Evolutionary conservation across 2,329 filamentous ascomycete species (phyloP), one percentile per base, ranked within the genome.

Genomic region (Curvularia spicifera): DNA sequence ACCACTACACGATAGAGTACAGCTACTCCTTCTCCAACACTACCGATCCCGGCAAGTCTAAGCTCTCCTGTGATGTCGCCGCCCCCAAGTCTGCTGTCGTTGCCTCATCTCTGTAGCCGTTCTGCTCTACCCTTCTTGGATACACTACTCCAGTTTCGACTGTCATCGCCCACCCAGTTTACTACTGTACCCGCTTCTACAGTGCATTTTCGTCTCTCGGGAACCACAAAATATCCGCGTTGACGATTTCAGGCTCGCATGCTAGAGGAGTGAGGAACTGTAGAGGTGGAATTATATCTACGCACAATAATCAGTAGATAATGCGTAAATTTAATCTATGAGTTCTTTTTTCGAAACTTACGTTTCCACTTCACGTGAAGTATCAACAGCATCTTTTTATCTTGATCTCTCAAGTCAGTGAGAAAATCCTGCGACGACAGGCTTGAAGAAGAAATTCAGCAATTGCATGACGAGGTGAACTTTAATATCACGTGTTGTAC

Each of bases 1-100:
- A 51, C 49, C 49, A 51, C 37, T 51, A 51, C 49, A 51, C 49
- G 2, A 51, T 51, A 18, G 26, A 39, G 3, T 42, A 24, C 28
- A 42, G 37, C 24, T 43, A 43, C 26, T 42, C 39, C 8, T 51
- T 29, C 26, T 31, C 26, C 37, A 51, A 51, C 26, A 43, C 39
- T 6, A 42, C 49, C 1, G 33, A 50, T 15, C 46, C 46, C 39
- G 46, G 46, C 35, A 49, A 37, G 33, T 31, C 46, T 1, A 49
- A 49, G 33, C 46, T 49, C 0, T 31, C 46, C 3, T 49, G 46
- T 31, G 31, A 49, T 49, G 46, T 49, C 33, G 46, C 46, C 6
- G 46, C 46, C 31, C 31, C 46, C 3, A 49, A 49, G 46, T 26
- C 46, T 1, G 46, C 46, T 4, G 39, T 49, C 4, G 8, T 39